Base-by-base conservation (phyloP, 495 filamentous ascomycete genomes). In the Cercophora newfieldiana region DNA sequence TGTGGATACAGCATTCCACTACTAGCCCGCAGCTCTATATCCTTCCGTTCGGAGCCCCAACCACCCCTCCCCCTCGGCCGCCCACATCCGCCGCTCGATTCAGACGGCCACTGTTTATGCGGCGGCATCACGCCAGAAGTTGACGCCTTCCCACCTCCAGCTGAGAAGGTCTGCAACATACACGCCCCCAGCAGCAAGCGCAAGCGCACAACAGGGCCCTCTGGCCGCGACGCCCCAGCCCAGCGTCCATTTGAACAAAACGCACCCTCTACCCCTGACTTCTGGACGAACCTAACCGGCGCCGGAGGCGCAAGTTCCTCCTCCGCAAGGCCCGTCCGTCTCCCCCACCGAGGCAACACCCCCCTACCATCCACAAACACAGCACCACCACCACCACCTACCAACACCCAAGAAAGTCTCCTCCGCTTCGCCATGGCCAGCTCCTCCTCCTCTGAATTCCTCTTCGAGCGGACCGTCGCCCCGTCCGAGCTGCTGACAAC, bases 1-100 rank as follows among this genome's bases (percentile, higher is more conserved):
- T 60, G 72, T 21, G 59, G 64, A 5, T 75, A 77, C n/a, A 72
- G 73, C 29, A 77, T 82, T 29, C 80, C 81, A 1, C 59, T 81
- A 14, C 66, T 83, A 12, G 77, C 76, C 5, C 75, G 77, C 10
- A 74, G 63, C 28, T 69, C 68, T 3, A 53, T 77, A 5, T 72
- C 72, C 7, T 63, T 68, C 10, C 72, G 79, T 49, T 72, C 72
- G 1, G 33, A 74, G 33, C 61, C 74, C 0, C 70, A 73, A 24
- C 71, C 74, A 3, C 75, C 74, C 6, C 66, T 81, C 7, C 80
- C 78, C 0, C 73, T 77, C 1, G 71, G 72, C 16, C 67, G 79
- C 8, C 77, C 77, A 6, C 67, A 44, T 44, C 37, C 37, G 2
- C 37, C 37, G 12, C 37, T 44, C 10, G 37, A 16, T 2, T 16